A percentile compares a stretch with the other conserved stretches of the same genome.
phyloP scores from a whole-genome alignment of 2,329 filamentous ascomycete species.

The Colletotrichum tofieldiae region DNA sequence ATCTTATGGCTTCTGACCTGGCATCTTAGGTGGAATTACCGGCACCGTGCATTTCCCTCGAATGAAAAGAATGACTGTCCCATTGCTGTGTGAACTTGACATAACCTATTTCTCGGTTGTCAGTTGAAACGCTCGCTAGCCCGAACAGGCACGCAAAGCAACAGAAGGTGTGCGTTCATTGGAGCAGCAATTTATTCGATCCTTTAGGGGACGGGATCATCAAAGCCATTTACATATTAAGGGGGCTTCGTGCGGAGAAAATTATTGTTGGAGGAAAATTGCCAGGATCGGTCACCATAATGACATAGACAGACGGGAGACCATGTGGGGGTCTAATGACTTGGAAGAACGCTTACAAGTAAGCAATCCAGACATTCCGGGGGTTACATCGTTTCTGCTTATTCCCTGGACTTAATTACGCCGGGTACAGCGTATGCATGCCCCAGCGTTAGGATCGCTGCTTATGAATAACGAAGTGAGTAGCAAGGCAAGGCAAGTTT shows the following conservation, averaged over 20 bases:
- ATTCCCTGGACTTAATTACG: constrained; percentile 5
- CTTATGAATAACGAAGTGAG: neutral
- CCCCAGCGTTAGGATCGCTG: neutral
- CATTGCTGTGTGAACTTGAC: constrained; percentile 2
- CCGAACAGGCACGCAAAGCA: neutral
- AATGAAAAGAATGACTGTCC: constrained; percentile 1
- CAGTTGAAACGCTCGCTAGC: constrained; percentile 1
- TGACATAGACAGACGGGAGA: neutral
- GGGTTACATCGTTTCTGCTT: constrained; percentile 17
- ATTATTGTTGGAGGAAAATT: constrained; percentile 38
- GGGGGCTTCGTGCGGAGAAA: constrained; percentile 27
- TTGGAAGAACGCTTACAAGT: neutral
- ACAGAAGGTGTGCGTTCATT: constrained; percentile 8
- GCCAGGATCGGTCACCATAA: neutral
- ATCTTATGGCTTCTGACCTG: neutral
- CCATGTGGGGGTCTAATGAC: constrained; percentile 1
- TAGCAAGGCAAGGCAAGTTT: neutral
- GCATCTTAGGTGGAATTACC: constrained; percentile 6
- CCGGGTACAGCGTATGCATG: neutral
- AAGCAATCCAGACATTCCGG: constrained; percentile 1
- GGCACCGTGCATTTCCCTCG: constrained; percentile 14
- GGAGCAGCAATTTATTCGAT: constrained; percentile 31
- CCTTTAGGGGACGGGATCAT: neutral
- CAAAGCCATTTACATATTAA: constrained; percentile 9
- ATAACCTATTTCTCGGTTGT: neutral